Conservation (phyloP, 2,329 filamentous ascomycete species). For the Bretziella fagacearum region DNA sequence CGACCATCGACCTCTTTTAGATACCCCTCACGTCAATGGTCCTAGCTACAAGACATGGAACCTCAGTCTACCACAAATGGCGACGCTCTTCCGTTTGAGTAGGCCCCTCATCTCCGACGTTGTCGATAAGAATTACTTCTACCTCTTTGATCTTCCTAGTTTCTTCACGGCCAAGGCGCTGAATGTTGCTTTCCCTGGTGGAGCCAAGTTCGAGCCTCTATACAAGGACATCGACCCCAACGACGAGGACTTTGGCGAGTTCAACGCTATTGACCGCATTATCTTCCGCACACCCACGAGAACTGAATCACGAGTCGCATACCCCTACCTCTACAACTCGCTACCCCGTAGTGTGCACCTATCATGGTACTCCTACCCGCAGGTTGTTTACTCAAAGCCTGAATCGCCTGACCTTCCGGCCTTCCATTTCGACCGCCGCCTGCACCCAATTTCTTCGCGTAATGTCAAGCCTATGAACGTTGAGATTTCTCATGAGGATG, state of each 20-base stretch:
- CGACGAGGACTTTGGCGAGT: constrained; percentile 97
- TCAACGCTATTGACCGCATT: constrained; percentile 97
- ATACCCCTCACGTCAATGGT: constrained; percentile 87
- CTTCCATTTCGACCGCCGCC: constrained; percentile 95
- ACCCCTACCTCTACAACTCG: constrained; percentile 91
- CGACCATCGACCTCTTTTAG: constrained; percentile 75
- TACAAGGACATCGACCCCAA: constrained; percentile 99
- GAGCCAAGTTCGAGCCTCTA: constrained; percentile 85
- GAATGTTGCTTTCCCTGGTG: constrained; percentile 94
- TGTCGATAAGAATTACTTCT: constrained; percentile 92
- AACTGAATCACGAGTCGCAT: constrained; percentile 89
- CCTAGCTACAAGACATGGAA: constrained; percentile 97
- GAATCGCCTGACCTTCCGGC: constrained; percentile 82
- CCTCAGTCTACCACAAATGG: constrained; percentile 84
- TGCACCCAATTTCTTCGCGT: constrained; percentile 92
- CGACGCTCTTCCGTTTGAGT: constrained; percentile 80
- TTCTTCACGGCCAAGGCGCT: constrained; percentile 93
- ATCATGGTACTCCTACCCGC: constrained; percentile 85
- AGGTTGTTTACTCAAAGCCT: constrained; percentile 75
- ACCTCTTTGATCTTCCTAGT: constrained; percentile 89
- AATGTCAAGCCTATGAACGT: constrained; percentile 89
- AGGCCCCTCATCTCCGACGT: constrained; percentile 80
- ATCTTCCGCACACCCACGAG: constrained; percentile 92
- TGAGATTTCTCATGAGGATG: constrained; percentile 81
- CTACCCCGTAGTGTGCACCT: constrained; percentile 85